Evolutionary conservation across 2,329 filamentous ascomycete genomes (phyloP).

Genomic region (Phaeoacremonium minimum): DNA sequence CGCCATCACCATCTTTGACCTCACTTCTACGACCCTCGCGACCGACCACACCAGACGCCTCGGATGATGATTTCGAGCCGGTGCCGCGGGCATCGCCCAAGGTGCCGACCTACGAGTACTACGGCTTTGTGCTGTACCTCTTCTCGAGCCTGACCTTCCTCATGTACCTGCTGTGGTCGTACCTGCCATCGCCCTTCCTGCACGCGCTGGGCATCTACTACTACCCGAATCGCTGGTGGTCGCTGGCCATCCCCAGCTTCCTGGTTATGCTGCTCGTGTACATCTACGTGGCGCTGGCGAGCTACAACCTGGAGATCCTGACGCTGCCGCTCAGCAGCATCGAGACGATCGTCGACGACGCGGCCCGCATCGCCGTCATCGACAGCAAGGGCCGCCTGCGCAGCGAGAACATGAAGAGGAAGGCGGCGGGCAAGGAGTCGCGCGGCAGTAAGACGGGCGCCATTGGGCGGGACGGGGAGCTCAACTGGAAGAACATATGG

Average conservation of each 20-base stretch:
- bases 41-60: constrained; percentile 90
- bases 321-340: constrained; percentile 75
- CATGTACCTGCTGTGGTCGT: constrained; percentile 74
- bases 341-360: constrained; percentile 89
- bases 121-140: constrained; percentile 95
- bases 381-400: constrained; percentile 59
- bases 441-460: constrained; percentile 4
- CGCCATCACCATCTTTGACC: constrained; percentile 87
- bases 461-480: constrained; percentile 12
- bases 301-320: constrained; percentile 85
- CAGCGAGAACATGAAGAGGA: constrained; percentile 27
- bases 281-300: constrained; percentile 88
- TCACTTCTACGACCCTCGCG: constrained; percentile 85
- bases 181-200: constrained; percentile 85
- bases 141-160: constrained; percentile 79
- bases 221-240: constrained; percentile 98
- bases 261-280: constrained; percentile 85
- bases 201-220: constrained; percentile 93
- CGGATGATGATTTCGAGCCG: constrained; percentile 75
- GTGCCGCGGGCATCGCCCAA: constrained; percentile 84
- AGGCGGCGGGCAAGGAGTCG: constrained; percentile 19
- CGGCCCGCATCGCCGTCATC: constrained; percentile 78
- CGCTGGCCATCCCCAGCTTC: constrained; percentile 84
- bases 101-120: constrained; percentile 99
- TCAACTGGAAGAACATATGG: constrained; percentile 82